Percentiles rank a stretch among this genome's conserved stretches.
phyloP scores from a whole-genome alignment of 352 stramenopile genomes.

The Phytophthora pistaciae region DNA sequence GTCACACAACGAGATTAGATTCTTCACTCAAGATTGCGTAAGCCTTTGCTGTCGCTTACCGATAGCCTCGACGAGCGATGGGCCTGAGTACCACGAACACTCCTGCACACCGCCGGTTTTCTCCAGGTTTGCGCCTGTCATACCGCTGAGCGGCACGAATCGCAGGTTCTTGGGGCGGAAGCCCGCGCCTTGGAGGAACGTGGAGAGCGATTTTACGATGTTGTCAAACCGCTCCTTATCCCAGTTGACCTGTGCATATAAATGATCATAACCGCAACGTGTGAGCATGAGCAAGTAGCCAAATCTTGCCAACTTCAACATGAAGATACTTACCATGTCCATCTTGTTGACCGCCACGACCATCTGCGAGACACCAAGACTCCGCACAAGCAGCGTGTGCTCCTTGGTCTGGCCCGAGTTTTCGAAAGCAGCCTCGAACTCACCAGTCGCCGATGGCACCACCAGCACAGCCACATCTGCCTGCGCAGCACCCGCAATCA shows the following conservation, averaged over 20 bases:
- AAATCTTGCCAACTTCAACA: background rate
- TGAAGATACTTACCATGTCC: slow-evolving; percentile 78
- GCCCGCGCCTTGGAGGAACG: slow-evolving; percentile 77
- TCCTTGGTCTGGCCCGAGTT: slow-evolving; percentile 98
- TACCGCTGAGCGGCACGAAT: slow-evolving; percentile 90
- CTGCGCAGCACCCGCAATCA: slow-evolving; percentile 96
- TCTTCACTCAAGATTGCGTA: background rate
- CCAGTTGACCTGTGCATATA: slow-evolving; percentile 53
- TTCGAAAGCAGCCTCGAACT: slow-evolving; percentile 97
- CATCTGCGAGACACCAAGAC: slow-evolving; percentile 95
- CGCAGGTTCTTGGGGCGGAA: slow-evolving; percentile 85
- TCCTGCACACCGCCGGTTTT: slow-evolving; percentile 56
- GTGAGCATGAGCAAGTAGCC: slow-evolving; percentile 10
- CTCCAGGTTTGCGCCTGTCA: slow-evolving; percentile 87
- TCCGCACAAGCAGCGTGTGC: slow-evolving; percentile 95
- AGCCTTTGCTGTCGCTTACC: slow-evolving; percentile 37
- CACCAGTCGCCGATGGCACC: slow-evolving; percentile 93
- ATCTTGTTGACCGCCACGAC: slow-evolving; percentile 99
- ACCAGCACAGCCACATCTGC: slow-evolving; percentile 95
- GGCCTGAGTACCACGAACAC: slow-evolving; percentile 81
- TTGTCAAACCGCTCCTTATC: slow-evolving; percentile 82
- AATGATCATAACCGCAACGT: background rate
- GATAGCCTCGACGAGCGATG: slow-evolving; percentile 85
- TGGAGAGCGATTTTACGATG: slow-evolving; percentile 78
- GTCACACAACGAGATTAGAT: background rate